phyloP scores from a whole-genome alignment of 306 rosid genomes.

The Cicer pinnatifidum region DNA sequence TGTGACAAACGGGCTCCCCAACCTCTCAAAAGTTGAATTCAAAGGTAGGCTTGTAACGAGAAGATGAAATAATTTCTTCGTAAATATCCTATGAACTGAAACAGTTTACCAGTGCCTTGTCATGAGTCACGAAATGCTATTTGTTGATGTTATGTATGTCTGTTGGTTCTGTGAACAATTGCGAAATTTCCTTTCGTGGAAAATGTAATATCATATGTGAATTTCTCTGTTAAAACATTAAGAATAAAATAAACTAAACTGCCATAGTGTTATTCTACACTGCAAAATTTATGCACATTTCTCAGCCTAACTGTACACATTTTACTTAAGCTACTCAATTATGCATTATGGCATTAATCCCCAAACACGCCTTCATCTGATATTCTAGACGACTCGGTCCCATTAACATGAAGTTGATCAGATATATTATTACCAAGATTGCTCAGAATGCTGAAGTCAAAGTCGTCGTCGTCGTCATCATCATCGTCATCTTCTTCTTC shows the following conservation, averaged over 20 bases:
- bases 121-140: too few relatives aligned
- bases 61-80: too few relatives aligned
- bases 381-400: slow-evolving; percentile 73
- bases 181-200: too few relatives aligned
- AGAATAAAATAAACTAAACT: slow-evolving; percentile 34
- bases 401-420: slow-evolving; percentile 78
- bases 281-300: slow-evolving; percentile 44
- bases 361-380: slow-evolving; percentile 79
- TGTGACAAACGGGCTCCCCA: too few relatives aligned
- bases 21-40: too few relatives aligned
- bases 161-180: background rate
- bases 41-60: too few relatives aligned
- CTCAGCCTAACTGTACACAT: slow-evolving; percentile 38
- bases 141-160: too few relatives aligned
- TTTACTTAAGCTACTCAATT: slow-evolving; percentile 24
- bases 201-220: background rate
- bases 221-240: background rate
- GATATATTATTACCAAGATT: slow-evolving; percentile 45
- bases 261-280: slow-evolving; percentile 9
- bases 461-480: slow-evolving; percentile 50
- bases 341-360: slow-evolving; percentile 47
- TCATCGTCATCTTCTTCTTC: slow-evolving; percentile 36
- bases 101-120: too few relatives aligned
- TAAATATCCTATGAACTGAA: too few relatives aligned
- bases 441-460: slow-evolving; percentile 67